Conservation (phyloP, 805 yeast species). For the Lachancea meyersii region DNA sequence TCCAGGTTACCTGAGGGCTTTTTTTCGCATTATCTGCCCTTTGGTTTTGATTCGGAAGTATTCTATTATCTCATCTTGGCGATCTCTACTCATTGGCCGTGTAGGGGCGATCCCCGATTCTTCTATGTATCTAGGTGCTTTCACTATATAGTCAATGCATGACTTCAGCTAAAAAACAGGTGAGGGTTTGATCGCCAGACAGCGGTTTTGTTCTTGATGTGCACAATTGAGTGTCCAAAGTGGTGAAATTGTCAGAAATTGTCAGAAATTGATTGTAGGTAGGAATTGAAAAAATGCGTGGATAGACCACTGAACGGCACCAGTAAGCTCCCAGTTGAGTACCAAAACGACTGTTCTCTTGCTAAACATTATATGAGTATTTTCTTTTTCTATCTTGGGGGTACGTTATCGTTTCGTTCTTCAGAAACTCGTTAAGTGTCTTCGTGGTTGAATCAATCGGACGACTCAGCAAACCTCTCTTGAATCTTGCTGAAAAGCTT, state of each 20-base stretch:
- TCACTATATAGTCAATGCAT: conserved; percentile 8
- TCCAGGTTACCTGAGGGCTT: background rate
- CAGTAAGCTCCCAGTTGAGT: background rate
- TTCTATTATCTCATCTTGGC: conserved; percentile 5
- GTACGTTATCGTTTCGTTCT: background rate
- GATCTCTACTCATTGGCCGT: conserved; percentile 7
- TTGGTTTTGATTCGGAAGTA: background rate
- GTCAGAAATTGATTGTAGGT: too few relatives aligned
- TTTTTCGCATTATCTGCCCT: background rate
- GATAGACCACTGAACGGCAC: too few relatives aligned
- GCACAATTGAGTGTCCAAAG: too few relatives aligned
- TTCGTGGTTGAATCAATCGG: conserved; percentile 50
- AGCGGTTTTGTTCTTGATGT: too few relatives aligned
- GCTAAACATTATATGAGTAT: background rate
- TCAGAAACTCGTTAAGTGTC: background rate
- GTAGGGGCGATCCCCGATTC: conserved; percentile 3
- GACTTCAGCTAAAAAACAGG: conserved; percentile 1
- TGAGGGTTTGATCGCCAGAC: background rate
- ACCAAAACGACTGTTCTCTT: background rate
- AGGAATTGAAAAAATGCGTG: too few relatives aligned
- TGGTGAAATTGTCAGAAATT: too few relatives aligned
- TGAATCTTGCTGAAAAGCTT: conserved; percentile 66
- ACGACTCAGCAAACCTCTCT: conserved; percentile 92
- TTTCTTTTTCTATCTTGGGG: conserved; percentile 1
- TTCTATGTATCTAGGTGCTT: conserved; percentile 4